Percentiles rank a stretch among this genome's conserved stretches.
Evolutionary conservation across 78 protist genomes (phyloP).

Genomic region (Dictyostelium citrinum): DNA sequence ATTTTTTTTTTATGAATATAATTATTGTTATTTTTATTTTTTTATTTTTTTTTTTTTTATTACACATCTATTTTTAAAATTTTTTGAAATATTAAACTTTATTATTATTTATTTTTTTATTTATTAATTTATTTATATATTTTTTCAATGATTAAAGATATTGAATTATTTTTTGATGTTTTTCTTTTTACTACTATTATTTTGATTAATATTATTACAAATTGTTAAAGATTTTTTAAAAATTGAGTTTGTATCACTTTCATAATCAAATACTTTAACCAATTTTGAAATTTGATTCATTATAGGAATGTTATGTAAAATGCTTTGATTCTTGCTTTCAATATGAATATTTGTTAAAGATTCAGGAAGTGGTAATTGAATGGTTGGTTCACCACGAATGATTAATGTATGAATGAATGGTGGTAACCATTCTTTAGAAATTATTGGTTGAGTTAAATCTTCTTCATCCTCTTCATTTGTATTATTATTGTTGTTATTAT

Average conservation of each 20-base stretch:
- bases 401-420: not conserved
- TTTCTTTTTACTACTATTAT: not conserved
- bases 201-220: not conserved
- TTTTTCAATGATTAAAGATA: not conserved
- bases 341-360: not conserved
- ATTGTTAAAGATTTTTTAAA: not conserved
- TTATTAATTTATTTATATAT: not conserved
- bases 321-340: not conserved
- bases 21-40: too few relatives aligned
- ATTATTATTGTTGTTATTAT: not conserved
- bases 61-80: not conserved
- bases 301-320: not conserved
- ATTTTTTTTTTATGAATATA: too few relatives aligned
- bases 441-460: not conserved
- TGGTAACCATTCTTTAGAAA: not conserved
- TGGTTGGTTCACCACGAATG: conserved; percentile 1
- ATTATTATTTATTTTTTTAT: too few relatives aligned
- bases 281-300: not conserved
- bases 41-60: too few relatives aligned
- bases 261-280: not conserved
- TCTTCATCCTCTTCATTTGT: not conserved
- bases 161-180: not conserved
- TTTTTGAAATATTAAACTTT: too few relatives aligned
- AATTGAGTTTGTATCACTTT: not conserved
- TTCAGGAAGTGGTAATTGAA: not conserved